A percentile compares a stretch with the other conserved stretches of the same genome.
These are phyloP conservation scores for Pseudofabraea citricarpa DNA, from an alignment of 2,329 filamentous ascomycete genomes.

Conservation along the genomic window DNA sequence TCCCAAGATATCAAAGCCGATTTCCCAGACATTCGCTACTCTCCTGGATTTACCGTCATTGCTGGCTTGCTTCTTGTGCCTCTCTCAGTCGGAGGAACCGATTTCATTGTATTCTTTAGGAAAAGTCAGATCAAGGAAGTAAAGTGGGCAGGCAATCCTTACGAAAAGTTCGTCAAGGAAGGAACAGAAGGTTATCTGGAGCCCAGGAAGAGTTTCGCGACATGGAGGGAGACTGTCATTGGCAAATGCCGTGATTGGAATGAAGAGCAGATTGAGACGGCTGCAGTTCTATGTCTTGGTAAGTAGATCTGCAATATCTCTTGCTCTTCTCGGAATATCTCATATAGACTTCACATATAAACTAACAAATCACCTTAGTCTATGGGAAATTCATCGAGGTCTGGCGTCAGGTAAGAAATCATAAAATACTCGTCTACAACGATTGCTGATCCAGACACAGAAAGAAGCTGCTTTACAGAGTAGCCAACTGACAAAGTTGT, in stretches of 20 bases:
- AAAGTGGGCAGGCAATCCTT: slow-evolving; percentile 79
- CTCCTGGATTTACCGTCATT: slow-evolving; percentile 72
- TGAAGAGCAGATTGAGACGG: slow-evolving; percentile 84
- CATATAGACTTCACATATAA: no score
- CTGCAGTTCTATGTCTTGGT: slow-evolving; percentile 71
- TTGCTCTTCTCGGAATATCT: neutral
- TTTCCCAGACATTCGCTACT: slow-evolving; percentile 76
- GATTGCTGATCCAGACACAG: slow-evolving; percentile 78
- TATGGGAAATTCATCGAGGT: slow-evolving; percentile 86
- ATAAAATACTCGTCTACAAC: slow-evolving; percentile 32
- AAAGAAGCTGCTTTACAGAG: slow-evolving; percentile 81
- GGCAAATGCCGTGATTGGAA: slow-evolving; percentile 85
- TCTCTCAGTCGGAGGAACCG: slow-evolving; percentile 66
- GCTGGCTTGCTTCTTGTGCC: slow-evolving; percentile 80
- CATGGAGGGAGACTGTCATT: slow-evolving; percentile 75
- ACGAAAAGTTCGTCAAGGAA: slow-evolving; percentile 70
- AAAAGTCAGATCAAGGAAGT: slow-evolving; percentile 70
- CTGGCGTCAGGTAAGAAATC: slow-evolving; percentile 55
- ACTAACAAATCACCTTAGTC: no score
- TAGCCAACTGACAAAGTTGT: slow-evolving; percentile 71
- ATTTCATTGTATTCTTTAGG: slow-evolving; percentile 93
- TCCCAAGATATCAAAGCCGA: slow-evolving; percentile 72
- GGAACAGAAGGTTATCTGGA: slow-evolving; percentile 72
- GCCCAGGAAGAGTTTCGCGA: slow-evolving; percentile 73
- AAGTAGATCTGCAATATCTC: neutral